phyloP scores from a whole-genome alignment of 129 eudicot genomes.

The Mikania micrantha region DNA sequence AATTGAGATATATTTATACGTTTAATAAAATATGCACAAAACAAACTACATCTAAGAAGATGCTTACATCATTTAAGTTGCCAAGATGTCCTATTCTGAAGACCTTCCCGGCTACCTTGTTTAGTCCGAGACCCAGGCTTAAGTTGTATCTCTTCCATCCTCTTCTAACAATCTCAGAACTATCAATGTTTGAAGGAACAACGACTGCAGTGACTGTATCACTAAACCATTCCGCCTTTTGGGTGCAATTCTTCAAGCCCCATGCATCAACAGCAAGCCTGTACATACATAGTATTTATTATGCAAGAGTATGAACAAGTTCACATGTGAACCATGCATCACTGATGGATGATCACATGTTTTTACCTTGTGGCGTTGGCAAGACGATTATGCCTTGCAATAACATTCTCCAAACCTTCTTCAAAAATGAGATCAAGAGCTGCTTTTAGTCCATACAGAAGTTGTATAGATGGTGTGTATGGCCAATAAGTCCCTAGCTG shows the following conservation, averaged over 20 bases:
- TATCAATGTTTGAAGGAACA: conserved; percentile 82
- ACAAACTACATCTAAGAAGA: too few relatives aligned
- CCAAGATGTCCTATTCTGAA: conserved; percentile 99
- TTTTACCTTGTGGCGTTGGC: conserved; percentile 75
- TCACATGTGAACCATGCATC: too few relatives aligned
- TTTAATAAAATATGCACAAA: not conserved
- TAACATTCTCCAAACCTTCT: conserved; percentile 95
- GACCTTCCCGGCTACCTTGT: conserved; percentile 95
- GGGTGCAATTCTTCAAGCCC: conserved; percentile 97
- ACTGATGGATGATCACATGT: too few relatives aligned
- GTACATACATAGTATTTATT: not conserved
- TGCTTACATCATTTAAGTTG: conserved; percentile 68
- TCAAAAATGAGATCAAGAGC: conserved; percentile 94
- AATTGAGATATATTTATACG: not conserved
- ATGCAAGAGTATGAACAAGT: not conserved
- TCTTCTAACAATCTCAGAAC: conserved; percentile 74
- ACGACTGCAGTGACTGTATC: conserved; percentile 96
- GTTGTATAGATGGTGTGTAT: conserved; percentile 97
- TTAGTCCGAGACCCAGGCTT: conserved; percentile 87
- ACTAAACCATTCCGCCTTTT: conserved; percentile 90
- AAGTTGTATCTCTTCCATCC: conserved; percentile 90
- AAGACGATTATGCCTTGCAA: conserved; percentile 89
- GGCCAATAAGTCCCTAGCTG: conserved; percentile 97
- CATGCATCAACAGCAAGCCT: conserved; percentile 98
- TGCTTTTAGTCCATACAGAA: conserved; percentile 80